Evolutionary conservation across 768 basidiomycete species (phyloP), one percentile per base, ranked within the genome.

Genomic region (Termitomyces heimii): DNA sequence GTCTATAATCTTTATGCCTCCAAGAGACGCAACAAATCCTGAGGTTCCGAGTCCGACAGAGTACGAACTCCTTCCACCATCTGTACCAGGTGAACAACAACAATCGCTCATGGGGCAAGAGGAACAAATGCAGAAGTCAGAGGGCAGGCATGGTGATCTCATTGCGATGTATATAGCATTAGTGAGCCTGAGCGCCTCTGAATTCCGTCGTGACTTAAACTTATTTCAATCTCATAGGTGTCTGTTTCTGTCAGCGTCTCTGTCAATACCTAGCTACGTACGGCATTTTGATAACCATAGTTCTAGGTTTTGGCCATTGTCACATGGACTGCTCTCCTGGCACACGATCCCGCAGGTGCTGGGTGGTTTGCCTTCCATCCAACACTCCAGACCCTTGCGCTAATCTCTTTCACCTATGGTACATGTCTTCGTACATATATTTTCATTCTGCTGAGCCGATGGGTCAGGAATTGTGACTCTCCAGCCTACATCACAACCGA

Each of bases 291-390:
- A 20, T n/a, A 46, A 26, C 31, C 20, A 24, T 50, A 18, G 42
- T 35, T 20, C 13, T 43, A 62, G 63, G 40, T 55, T 40, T 47
- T 61, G n/a, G 55, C 51, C 29, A 42, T 49, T 22, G 49, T 57
- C 53, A 65, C 64, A 32, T 62, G 64, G 63, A 39, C 51, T 31
- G 53, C 46, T 10, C n/a, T 61, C 26, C 56, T 67, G 8, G 20
- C 48, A 29, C 56, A 52, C 35, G 40, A 57, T 39, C 55, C 60
- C n/a, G 20, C 60, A 24, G 59, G 65, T 0, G 65, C 77, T 0
- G 82, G 82, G 2, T 88, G 82, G 84, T 90, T 90, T 67, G 76
- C 78, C 0, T 77, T 81, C 49, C 89, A 91, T 65, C 88, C 88
- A 0, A 68, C 80, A 0, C 67, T 89, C 12, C 85, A 90, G 60